Evolutionary conservation across 179 eudicot genomes (phyloP), one percentile per base, ranked within the genome.

Genomic region (Corrigiola litoralis): DNA sequence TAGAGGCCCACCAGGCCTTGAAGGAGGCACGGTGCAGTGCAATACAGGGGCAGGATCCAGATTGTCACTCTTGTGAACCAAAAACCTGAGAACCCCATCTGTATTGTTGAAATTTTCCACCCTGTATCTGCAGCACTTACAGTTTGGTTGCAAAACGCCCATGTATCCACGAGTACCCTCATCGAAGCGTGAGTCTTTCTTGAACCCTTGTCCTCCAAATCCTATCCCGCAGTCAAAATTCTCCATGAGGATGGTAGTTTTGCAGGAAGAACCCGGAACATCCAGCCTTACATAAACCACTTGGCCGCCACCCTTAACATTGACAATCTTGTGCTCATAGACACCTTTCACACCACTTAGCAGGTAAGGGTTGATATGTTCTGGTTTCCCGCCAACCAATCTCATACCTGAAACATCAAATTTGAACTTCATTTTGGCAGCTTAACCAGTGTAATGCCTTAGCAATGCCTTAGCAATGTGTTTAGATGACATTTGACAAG

Each of bases 361-460:
- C 25, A 42, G 65, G 5, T 61, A 61, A 3, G 65, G 65, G 33
- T 61, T 61, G 47, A 61, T 61, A 52, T 61, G 52, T 10, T 57
- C 61, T 57, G 29, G 17, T 18, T 12, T 10, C 3, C 61, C 61
- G 2, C 61, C 61, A n/a, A 6, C 41, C 27, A 56, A 10, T 2
- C 4, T 10, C 5, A 56, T 56, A 2, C 42, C 61, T 56, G 61
- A 6, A 34, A 18, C 13, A n/a, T n/a, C n/a, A n/a, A n/a, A n/a
- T n/a, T n/a, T n/a, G n/a, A n/a, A n/a, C n/a, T n/a, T n/a, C n/a
- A n/a, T n/a, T n/a, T n/a, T n/a, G n/a, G n/a, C n/a, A n/a, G n/a
- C n/a, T n/a, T n/a, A n/a, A n/a, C n/a, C n/a, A n/a, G n/a, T n/a
- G n/a, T n/a, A n/a, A n/a, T n/a, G n/a, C n/a, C n/a, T n/a, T n/a